Conservation (phyloP, 139 green algal species). For the Deuterostichococcus epilithicus region DNA sequence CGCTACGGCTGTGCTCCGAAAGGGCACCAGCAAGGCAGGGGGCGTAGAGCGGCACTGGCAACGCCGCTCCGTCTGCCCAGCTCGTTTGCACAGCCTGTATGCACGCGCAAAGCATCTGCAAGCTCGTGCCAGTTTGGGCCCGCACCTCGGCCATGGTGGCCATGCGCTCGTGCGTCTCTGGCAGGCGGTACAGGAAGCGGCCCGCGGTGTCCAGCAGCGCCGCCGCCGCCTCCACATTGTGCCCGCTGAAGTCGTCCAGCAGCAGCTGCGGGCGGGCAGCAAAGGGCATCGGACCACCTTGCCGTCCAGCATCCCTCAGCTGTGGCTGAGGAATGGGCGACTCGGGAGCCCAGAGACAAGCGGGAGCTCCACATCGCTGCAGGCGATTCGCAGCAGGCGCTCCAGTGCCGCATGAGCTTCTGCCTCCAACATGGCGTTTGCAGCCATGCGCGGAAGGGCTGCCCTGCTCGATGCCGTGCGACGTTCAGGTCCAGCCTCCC, state of each 20-base stretch:
- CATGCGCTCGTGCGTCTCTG: slow-evolving; percentile 71
- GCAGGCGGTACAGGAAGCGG: slow-evolving; percentile 69
- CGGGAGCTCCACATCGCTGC: too few species aligned
- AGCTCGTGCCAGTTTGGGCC: background rate
- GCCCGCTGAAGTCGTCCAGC: slow-evolving; percentile 85
- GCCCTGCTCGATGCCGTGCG: too few species aligned
- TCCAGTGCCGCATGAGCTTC: too few species aligned
- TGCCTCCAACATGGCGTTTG: too few species aligned
- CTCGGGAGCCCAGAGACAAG: too few species aligned
- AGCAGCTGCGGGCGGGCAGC: slow-evolving; percentile 40
- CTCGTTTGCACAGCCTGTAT: background rate
- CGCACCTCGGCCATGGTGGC: slow-evolving; percentile 77
- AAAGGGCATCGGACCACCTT: background rate
- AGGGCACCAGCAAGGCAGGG: slow-evolving; percentile 1
- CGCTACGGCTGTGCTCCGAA: too few species aligned
- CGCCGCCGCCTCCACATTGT: slow-evolving; percentile 85
- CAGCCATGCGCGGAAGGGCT: too few species aligned
- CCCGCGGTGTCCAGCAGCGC: slow-evolving; percentile 84
- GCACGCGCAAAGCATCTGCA: too few species aligned
- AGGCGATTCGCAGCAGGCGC: too few species aligned
- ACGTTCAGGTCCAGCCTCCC: too few species aligned
- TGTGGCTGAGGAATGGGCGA: too few species aligned
- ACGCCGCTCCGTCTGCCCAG: background rate
- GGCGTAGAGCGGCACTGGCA: background rate
- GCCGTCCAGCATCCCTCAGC: too few species aligned